These are phyloP conservation scores for Handroanthus guayacan DNA, from an alignment of 257 asterid species.

Conservation along the genomic window DNA sequence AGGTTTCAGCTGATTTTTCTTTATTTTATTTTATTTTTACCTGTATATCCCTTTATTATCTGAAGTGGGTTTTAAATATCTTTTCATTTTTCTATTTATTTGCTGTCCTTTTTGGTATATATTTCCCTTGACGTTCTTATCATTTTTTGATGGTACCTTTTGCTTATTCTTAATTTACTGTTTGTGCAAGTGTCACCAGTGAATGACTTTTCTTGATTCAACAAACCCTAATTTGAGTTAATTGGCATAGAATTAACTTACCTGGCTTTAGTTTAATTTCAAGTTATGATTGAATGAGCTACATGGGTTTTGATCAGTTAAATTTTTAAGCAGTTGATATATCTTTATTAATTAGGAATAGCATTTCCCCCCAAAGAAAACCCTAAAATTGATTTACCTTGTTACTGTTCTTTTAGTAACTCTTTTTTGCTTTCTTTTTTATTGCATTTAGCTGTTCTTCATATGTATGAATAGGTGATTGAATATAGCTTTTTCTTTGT, in stretches of 20 bases:
- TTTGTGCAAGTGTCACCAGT: slow-evolving; percentile 24
- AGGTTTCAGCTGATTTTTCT: slow-evolving; percentile 42
- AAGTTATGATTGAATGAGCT: slow-evolving; percentile 15
- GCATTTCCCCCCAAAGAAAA: slow-evolving; percentile 41
- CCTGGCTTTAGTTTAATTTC: not conserved
- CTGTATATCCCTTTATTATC: slow-evolving; percentile 23
- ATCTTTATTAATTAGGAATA: slow-evolving; percentile 7
- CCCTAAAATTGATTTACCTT: slow-evolving; percentile 53
- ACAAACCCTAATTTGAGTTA: slow-evolving; percentile 65
- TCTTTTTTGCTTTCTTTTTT: slow-evolving; percentile 24
- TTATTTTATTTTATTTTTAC: slow-evolving; percentile 38
- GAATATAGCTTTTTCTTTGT: slow-evolving; percentile 21
- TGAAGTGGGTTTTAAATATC: slow-evolving; percentile 39
- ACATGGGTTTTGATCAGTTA: slow-evolving; percentile 26
- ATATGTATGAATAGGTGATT: slow-evolving; percentile 24
- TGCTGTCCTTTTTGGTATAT: slow-evolving; percentile 32
- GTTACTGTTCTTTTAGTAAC: slow-evolving; percentile 12
- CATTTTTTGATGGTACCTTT: slow-evolving; percentile 39
- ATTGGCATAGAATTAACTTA: slow-evolving; percentile 14
- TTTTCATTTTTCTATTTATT: slow-evolving; percentile 40
- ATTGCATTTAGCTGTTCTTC: not conserved
- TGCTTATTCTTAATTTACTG: slow-evolving; percentile 29
- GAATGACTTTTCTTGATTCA: slow-evolving; percentile 9
- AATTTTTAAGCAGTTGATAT: slow-evolving; percentile 23
- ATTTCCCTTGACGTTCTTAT: slow-evolving; percentile 30